These are phyloP conservation scores for Chaetoceros tenuissimus DNA, from an alignment of 108 stramenopile species.

Conservation along the genomic window DNA sequence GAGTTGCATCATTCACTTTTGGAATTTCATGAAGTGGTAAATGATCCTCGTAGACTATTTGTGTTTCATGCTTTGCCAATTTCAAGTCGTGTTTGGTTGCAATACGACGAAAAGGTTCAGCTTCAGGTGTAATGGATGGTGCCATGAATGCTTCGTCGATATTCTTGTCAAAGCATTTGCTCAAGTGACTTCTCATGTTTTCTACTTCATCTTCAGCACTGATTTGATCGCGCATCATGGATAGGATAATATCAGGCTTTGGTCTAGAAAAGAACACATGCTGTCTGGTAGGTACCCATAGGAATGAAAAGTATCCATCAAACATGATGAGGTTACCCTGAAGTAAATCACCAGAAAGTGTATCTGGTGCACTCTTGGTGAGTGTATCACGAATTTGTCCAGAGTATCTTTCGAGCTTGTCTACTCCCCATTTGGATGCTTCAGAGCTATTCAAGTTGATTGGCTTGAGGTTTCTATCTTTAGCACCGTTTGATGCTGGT, in stretches of 20 bases:
- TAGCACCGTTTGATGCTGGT: not conserved
- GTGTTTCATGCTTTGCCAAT: not conserved
- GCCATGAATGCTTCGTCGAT: not conserved
- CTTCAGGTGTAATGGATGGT: not conserved
- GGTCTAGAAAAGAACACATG: slow-evolving; percentile 2
- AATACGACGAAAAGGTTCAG: slow-evolving; percentile 1
- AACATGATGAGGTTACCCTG: slow-evolving; percentile 1
- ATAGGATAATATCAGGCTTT: not conserved
- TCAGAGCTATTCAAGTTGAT: not conserved
- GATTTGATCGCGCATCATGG: not conserved
- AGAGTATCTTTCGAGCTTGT: not conserved
- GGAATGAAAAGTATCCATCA: slow-evolving; percentile 1
- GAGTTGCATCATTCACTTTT: not conserved
- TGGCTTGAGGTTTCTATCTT: not conserved
- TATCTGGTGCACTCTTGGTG: not conserved
- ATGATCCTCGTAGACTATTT: not conserved
- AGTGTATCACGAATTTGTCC: not conserved
- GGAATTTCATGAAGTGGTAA: not conserved
- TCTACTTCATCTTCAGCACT: not conserved
- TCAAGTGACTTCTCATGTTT: not conserved
- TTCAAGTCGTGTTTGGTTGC: not conserved
- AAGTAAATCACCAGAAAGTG: not conserved
- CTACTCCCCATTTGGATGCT: not conserved
- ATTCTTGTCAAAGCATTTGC: not conserved
- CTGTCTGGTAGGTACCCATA: not conserved